Evolutionary conservation across 2,329 filamentous ascomycete species (phyloP), one percentile per base, ranked within the genome.

Genomic region (Sclerotinia sclerotiorum): DNA sequence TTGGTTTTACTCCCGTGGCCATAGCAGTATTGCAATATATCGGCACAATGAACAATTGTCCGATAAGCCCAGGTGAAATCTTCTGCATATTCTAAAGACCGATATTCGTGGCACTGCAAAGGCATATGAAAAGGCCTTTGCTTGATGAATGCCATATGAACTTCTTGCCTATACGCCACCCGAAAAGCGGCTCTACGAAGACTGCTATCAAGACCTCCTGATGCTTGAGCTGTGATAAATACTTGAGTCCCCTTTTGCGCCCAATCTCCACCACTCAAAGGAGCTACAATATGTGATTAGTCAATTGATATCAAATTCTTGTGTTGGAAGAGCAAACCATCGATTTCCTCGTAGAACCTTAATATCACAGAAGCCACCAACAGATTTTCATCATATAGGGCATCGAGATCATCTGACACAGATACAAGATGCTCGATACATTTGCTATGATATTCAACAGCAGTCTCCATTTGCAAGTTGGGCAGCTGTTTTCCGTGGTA

Each of bases 111-210:
- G 65, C 78, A 82, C 3, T 76, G 77, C 55, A 82, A 70, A 15
- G 78, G 76, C 32, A 80, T 78, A 19, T 78, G 75, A 58, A 82
- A 68, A 60, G 80, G 68, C 69, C 72, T 77, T 48, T 81, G 80
- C 69, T 79, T 79, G 13, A 79, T 77, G 58, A 82, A 77, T 0
- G 81, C 81, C 29, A 82, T 80, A 69, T 83, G 82, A 8, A 84
- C 78, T 71, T 84, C 82, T 73, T 84, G 83, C 17, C 83, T 78
- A 39, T 83, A 76, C 10, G 82, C 82, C 5, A 84, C 79, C 79
- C 83, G 83, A 71, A 81, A 82, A 0, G 80, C 78, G 8, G 81
- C 81, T 65, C 81, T 79, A 1, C 79, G 79, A n/a, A 82, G 76
- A 0, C 79, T 77, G 7, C 76, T 76, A 21, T 76, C 72, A 51